Base-by-base conservation (phyloP, 768 basidiomycete species). In the Dacryopinax spathularia region DNA sequence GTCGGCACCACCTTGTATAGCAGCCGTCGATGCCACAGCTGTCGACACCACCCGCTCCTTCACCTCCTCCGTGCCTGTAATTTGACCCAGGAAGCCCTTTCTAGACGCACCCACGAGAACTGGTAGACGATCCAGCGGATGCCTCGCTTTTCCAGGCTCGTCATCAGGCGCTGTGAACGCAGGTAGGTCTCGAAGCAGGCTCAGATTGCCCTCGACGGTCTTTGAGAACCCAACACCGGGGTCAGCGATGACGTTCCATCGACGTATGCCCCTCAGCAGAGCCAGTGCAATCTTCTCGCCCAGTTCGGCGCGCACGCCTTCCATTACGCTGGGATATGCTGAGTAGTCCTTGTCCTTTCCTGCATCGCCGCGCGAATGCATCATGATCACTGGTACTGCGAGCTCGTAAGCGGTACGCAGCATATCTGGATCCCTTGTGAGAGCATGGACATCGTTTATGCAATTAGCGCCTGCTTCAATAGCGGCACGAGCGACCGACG, bases 151-250 rank as follows among this genome's bases (percentile, higher is more conserved):
- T 35, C 2, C 62, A 29, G 25, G 36, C 35, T 34, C 29, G 31
- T 12, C 33, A 18, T 16, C 35, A 33, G 34, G 44, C 1, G 76
- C 78, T 0, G 80, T 81, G 39, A 89, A 62, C 13, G 71, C 60
- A 65, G 72, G 20, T 70, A 78, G 60, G 77, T 79, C 68, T 10
- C 85, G 79, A 60, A 98, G 72, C 12, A 95, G 69, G 65, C 80
- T 77, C 34, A 91, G 67, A 73, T 95, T 94, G 3, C 81, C 90
- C 31, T 84, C 79, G 1, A 85, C 72, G 0, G 84, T 81, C 74
- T 97, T 97, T 73, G 93, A 95, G 73, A 97, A 99, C 34, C 96
- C 95, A 61, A 98, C 76, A 0, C 95, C 95, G 2, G 95, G 91
- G 75, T 97, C 96, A 27, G 87, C 80, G 61, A 97, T 80, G 66